Conservation (phyloP, 805 yeast genomes). For the Torulaspora indica region DNA sequence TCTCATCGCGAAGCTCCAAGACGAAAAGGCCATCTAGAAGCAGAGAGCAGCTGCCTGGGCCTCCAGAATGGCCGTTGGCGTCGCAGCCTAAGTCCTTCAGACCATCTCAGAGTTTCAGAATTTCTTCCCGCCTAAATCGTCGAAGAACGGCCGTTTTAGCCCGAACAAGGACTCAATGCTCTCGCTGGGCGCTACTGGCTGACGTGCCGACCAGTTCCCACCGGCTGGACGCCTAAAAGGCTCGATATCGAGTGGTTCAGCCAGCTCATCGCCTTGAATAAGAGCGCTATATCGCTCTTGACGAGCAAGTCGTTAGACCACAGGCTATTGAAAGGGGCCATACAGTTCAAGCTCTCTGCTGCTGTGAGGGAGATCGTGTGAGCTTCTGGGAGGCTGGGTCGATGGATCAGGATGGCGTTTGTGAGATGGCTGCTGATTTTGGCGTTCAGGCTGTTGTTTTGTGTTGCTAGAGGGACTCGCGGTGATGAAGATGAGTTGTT, state of each 20-base stretch:
- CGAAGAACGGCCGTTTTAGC: too few species aligned
- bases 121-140: too few species aligned
- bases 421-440: slow-evolving; percentile 13
- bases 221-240: too few species aligned
- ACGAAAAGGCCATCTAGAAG: neutral
- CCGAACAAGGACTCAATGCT: too few species aligned
- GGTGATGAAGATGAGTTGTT: slow-evolving; percentile 37
- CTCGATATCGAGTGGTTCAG: too few species aligned
- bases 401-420: slow-evolving; percentile 9
- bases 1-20: neutral
- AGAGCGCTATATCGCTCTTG: slow-evolving; percentile 2
- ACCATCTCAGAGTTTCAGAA: too few species aligned
- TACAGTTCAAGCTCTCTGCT: neutral
- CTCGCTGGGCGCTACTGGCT: too few species aligned
- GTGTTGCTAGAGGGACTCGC: slow-evolving; percentile 13
- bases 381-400: neutral
- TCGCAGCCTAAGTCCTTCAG: too few species aligned
- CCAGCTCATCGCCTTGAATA: too few species aligned
- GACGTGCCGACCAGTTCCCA: too few species aligned
- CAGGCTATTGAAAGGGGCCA: slow-evolving; percentile 5
- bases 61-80: neutral
- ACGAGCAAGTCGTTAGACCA: neutral
- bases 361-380: neutral
- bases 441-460: slow-evolving; percentile 13
- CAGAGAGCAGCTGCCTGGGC: neutral